phyloP scores from a whole-genome alignment of 768 basidiomycete species.

The Butyriboletus loyo region DNA sequence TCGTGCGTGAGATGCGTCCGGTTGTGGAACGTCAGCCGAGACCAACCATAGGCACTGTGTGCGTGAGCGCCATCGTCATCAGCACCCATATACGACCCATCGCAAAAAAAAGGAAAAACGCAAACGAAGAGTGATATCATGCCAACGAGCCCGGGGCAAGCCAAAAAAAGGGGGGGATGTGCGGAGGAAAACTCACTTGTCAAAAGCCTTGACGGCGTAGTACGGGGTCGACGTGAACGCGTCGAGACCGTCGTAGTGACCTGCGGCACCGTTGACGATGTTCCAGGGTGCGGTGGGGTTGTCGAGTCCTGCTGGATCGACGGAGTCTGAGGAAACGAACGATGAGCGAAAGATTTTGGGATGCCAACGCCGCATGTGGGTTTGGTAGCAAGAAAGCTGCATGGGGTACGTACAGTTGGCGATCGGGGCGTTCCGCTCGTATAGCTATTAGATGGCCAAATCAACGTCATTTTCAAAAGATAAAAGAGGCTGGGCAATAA shows the following conservation, averaged over 20 bases:
- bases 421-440: conserved; percentile 28
- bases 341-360: no score
- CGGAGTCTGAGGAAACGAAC: no score
- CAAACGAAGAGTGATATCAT: background rate
- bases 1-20: conserved; percentile 30
- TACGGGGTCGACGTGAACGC: background rate
- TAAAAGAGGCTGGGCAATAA: no score
- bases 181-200: conserved; percentile 17
- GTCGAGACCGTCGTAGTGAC: conserved; percentile 29
- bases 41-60: conserved; percentile 26
- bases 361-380: no score
- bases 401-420: conserved; percentile 21
- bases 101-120: background rate
- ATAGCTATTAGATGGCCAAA: conserved; percentile 6
- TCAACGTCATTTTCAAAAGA: no score
- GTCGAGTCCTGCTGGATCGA: conserved; percentile 24
- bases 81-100: background rate
- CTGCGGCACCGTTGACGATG: conserved; percentile 28
- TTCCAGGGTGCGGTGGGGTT: conserved; percentile 26
- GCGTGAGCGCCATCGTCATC: background rate
- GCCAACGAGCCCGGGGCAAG: background rate
- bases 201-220: conserved; percentile 6
- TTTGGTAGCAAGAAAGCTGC: no score
- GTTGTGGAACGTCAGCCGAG: conserved; percentile 29
- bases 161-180: background rate